Evolutionary conservation across 805 yeast species (phyloP).

Genomic region (Kluyveromyces wickerhamii): DNA sequence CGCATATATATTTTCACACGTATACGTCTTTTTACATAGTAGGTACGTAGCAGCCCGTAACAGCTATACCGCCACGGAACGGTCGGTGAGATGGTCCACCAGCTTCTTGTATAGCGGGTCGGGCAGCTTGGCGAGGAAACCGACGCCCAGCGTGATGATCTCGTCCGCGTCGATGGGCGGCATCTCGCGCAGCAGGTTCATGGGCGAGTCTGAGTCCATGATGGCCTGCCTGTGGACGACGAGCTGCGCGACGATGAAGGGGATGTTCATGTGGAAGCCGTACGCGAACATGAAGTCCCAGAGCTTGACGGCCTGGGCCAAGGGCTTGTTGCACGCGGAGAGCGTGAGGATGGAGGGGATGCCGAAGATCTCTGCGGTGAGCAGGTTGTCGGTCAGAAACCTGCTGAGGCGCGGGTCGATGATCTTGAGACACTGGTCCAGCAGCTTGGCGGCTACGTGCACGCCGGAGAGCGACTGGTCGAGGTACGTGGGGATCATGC

Average conservation of each 20-base stretch:
- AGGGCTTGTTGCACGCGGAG: constrained; percentile 83
- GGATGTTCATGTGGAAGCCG: constrained; percentile 80
- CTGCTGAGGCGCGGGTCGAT: constrained; percentile 70
- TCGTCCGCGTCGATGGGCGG: constrained; percentile 67
- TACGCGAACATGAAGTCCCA: constrained; percentile 93
- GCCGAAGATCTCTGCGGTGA: constrained; percentile 82
- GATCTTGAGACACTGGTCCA: constrained; percentile 63
- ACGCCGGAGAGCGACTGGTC: constrained; percentile 75
- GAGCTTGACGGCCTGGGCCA: constrained; percentile 60
- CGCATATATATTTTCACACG: too few species aligned
- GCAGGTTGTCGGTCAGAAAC: constrained; percentile 32
- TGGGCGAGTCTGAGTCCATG: constrained; percentile 53
- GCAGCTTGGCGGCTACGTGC: constrained; percentile 60
- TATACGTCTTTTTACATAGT: too few species aligned
- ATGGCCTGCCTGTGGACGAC: constrained; percentile 58
- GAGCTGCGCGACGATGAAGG: constrained; percentile 77
- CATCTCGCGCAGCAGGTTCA: constrained; percentile 56
- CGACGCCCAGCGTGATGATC: constrained; percentile 68
- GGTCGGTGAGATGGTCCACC: constrained; percentile 26
- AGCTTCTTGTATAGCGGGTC: constrained; percentile 41
- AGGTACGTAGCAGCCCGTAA: too few species aligned
- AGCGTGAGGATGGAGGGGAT: constrained; percentile 76
- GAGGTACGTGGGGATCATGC: constrained; percentile 69
- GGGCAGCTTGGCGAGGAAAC: constrained; percentile 72
- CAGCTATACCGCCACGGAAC: too few species aligned